Evolutionary conservation across 331 rosid species (phyloP).

Genomic region (Malus hybrid): DNA sequence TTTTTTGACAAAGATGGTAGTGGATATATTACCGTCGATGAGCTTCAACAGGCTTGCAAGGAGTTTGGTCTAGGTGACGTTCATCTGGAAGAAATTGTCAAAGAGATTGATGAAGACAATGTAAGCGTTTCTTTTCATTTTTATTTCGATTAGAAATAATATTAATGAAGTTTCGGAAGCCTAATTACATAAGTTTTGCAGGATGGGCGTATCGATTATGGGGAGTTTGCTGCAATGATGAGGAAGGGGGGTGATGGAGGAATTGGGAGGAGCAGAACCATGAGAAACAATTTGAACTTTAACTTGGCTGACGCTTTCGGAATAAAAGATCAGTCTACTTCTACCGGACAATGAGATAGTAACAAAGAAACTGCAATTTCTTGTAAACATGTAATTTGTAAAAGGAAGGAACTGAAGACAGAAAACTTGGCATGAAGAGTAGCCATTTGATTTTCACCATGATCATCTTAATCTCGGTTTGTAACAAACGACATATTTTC

Average conservation of each 20-base stretch:
- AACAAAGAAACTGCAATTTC: conserved; percentile 6
- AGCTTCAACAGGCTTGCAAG: conserved; percentile 72
- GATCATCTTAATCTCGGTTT: too few relatives aligned
- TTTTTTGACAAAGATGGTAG: conserved; percentile 84
- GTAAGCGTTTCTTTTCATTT: conserved; percentile 25
- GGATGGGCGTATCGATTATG: conserved; percentile 85
- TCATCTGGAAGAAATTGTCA: conserved; percentile 60
- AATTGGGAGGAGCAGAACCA: conserved; percentile 54
- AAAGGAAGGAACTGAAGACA: not conserved
- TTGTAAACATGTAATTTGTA: conserved; percentile 25
- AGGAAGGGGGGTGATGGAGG: conserved; percentile 54
- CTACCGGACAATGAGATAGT: conserved; percentile 23
- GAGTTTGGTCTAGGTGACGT: conserved; percentile 79
- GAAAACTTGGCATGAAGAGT: too few relatives aligned
- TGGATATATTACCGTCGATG: conserved; percentile 84
- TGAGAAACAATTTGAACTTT: conserved; percentile 63
- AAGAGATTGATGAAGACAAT: conserved; percentile 72
- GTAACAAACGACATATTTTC: too few relatives aligned
- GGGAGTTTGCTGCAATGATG: conserved; percentile 86
- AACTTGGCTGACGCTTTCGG: conserved; percentile 72
- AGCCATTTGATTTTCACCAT: too few relatives aligned
- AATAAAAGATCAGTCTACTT: conserved; percentile 15
- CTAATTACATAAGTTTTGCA: conserved; percentile 1
- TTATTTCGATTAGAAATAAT: not conserved
- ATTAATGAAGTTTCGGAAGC: not conserved